Percentiles rank a stretch among this genome's conserved stretches.
These are phyloP conservation scores for Echinochloa phyllopogon DNA, from an alignment of 176 grass and related monocot genomes.

Conservation along the genomic window DNA sequence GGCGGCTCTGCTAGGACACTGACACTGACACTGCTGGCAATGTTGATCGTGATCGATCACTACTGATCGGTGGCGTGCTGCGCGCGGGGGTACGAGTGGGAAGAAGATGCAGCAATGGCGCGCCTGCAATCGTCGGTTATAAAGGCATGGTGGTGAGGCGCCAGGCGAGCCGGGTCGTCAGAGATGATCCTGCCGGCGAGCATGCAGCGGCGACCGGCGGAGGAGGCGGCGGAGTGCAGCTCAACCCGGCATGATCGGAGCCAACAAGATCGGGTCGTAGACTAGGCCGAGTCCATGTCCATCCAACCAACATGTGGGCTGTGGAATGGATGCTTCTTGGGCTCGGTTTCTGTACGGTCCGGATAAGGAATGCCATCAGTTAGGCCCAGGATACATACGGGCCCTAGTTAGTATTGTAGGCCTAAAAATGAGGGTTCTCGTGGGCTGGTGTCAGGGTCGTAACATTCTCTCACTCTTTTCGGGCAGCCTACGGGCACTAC, in stretches of 20 bases:
- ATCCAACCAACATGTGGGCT: too few relatives aligned
- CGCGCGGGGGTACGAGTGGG: background rate
- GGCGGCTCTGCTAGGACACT: background rate
- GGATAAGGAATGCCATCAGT: too few relatives aligned
- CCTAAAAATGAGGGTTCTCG: too few relatives aligned
- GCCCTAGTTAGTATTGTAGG: too few relatives aligned
- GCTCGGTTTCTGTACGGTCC: too few relatives aligned
- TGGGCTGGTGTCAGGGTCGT: too few relatives aligned
- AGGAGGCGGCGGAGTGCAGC: background rate
- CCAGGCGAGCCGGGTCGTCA: background rate
- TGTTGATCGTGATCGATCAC: too few relatives aligned
- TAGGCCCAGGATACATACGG: too few relatives aligned
- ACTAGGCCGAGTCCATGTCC: slow-evolving; percentile 16
- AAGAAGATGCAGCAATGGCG: background rate
- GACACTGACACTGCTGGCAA: background rate
- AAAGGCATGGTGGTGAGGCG: background rate
- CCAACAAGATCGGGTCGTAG: slow-evolving; percentile 37
- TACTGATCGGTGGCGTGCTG: too few relatives aligned
- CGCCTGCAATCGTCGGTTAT: slow-evolving; percentile 12
- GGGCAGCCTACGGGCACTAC: too few relatives aligned
- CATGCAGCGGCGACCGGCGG: slow-evolving; percentile 3
- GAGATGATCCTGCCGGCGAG: background rate
- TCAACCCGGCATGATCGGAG: slow-evolving; percentile 4
- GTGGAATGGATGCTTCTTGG: too few relatives aligned
- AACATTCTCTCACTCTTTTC: too few relatives aligned